phyloP scores from a whole-genome alignment of 2,329 filamentous ascomycete genomes.

The Neophaeococcomyces aloes region DNA sequence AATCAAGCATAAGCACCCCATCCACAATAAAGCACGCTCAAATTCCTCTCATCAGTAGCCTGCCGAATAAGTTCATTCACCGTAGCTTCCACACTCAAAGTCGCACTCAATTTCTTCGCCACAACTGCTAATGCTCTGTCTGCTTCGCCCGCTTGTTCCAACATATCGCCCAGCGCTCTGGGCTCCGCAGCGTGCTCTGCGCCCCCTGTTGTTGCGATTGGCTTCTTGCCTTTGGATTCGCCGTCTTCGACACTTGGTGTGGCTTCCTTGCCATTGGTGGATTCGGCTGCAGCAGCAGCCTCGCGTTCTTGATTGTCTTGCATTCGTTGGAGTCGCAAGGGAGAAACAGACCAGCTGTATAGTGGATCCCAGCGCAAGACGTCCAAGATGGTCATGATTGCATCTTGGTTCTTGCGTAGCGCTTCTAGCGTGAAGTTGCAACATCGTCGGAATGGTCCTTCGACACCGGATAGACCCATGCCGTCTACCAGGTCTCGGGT shows the following conservation, averaged over 20 bases:
- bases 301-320: constrained; percentile 44
- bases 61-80: constrained; percentile 97
- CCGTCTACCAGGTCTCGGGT: constrained; percentile 93
- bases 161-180: constrained; percentile 29
- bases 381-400: constrained; percentile 97
- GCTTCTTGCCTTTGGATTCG: constrained; percentile 27
- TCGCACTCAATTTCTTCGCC: constrained; percentile 90
- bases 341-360: constrained; percentile 87
- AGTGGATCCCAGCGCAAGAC: constrained; percentile 96
- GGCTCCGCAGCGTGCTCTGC: background rate
- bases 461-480: constrained; percentile 90
- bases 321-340: constrained; percentile 54
- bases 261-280: constrained; percentile 19
- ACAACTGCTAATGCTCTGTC: constrained; percentile 87
- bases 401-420: constrained; percentile 85
- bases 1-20: constrained; percentile 43
- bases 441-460: constrained; percentile 93
- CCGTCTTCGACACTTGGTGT: constrained; percentile 20
- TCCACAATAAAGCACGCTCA: constrained; percentile 78
- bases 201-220: background rate
- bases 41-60: constrained; percentile 81
- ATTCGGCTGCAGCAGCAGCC: constrained; percentile 27
- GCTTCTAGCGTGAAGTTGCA: constrained; percentile 97
- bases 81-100: constrained; percentile 83
- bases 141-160: constrained; percentile 61